Evolutionary conservation across 1,139 yeast species (phyloP), one percentile per base, ranked within the genome.

Genomic region (Lizanozyma gosingica): DNA sequence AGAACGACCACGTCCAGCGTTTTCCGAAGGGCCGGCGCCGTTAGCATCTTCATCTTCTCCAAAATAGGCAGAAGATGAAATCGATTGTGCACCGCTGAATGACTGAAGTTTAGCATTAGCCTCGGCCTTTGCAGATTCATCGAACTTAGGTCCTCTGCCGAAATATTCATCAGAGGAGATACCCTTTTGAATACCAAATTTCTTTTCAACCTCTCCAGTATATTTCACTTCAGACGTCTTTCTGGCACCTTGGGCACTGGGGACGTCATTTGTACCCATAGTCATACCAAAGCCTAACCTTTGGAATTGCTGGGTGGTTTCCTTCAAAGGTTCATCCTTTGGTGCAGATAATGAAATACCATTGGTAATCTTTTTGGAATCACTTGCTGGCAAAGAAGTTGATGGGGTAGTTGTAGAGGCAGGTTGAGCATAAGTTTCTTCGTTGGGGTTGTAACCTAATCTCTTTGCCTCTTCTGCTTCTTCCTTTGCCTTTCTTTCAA

Each of bases 91-190:
- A 39, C 94, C 94, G 44, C 76, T 77, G 61, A 85, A 94, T 6
- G 80, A 67, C 59, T 83, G 88, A 45, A 92, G 69, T 52, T 94
- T 88, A 18, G 76, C 58, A 47, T 73, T 73, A 3, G 97, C 97
- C 62, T 88, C 97, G 37, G 71, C 73, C 45, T 83, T 83, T 36
- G 87, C 85, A 8, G 69, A 68, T 50, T 85, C 85, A 54, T 87
- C 97, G 56, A 78, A 87, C 37, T 80, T 68, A 3, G 75, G 75
- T 35, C 94, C 94, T 55, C 95, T 80, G 14, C 97, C 96, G 59
- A 92, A 92, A 57, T 77, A 79, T 63, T 88, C 94, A 60, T 94
- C 98, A 0, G 97, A 88, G 0, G 97, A 90, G 48, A 92, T 94
- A 41, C 90, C 95, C 71, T 87, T 92, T 60, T 90, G 97, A 35